These are phyloP conservation scores for Xylariaceae sp. DNA, from an alignment of 2,329 filamentous ascomycete species.

Conservation along the genomic window DNA sequence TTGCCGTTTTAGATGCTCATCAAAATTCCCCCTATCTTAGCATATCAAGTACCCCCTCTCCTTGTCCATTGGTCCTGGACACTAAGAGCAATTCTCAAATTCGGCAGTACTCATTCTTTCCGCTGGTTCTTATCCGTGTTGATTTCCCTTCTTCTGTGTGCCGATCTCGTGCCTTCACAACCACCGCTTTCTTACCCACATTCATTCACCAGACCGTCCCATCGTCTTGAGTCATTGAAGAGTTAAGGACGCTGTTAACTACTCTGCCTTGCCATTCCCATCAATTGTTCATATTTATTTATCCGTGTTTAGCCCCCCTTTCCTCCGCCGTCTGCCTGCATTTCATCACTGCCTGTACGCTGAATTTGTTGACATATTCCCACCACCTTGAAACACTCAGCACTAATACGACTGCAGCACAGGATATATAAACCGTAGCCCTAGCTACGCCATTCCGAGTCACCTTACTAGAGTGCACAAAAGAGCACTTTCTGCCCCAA, in stretches of 20 bases:
- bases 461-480: conserved; percentile 45
- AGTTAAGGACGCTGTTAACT: too few relatives aligned
- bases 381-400: neutral
- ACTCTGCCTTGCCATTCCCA: too few relatives aligned
- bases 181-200: too few relatives aligned
- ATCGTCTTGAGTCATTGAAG: neutral
- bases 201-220: neutral
- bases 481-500: conserved; percentile 53
- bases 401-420: conserved; percentile 20
- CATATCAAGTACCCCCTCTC: neutral
- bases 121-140: neutral
- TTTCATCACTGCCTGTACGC: too few relatives aligned
- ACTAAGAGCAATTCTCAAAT: neutral
- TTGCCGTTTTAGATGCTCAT: neutral
- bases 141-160: neutral
- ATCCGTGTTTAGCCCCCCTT: too few relatives aligned
- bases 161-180: neutral
- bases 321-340: too few relatives aligned
- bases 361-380: neutral
- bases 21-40: neutral
- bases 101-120: neutral
- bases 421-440: conserved; percentile 11
- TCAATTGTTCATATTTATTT: too few relatives aligned
- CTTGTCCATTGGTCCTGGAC: neutral
- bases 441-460: conserved; percentile 18